Percentiles rank a stretch among this genome's conserved stretches.
phyloP scores from a whole-genome alignment of 2,329 filamentous ascomycete species.

The Fusarium sp. region DNA sequence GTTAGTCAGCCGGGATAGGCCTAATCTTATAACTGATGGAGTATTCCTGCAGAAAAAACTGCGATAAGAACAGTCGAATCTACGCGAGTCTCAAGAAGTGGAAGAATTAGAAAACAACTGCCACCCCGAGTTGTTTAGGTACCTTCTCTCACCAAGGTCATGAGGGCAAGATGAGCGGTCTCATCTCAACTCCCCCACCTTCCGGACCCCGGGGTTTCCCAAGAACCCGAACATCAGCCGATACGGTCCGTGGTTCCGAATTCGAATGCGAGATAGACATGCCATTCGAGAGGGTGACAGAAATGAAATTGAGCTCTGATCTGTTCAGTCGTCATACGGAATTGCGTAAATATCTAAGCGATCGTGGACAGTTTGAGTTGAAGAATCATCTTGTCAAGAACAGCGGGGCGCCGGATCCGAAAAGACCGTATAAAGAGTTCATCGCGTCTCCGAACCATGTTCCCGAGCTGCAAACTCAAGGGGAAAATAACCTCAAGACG shows the following conservation, averaged over 20 bases:
- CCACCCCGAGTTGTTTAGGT: background rate
- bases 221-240: constrained; percentile 39
- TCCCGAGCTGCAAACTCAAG: background rate
- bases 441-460: background rate
- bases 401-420: background rate
- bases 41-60: background rate
- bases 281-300: background rate
- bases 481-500: background rate
- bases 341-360: background rate
- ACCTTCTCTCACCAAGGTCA: constrained; percentile 14
- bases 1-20: constrained; percentile 34
- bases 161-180: constrained; percentile 21
- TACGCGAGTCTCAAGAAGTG: background rate
- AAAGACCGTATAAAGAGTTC: background rate
- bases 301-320: background rate
- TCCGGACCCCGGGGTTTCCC: constrained; percentile 20
- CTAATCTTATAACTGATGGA: background rate
- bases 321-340: constrained; percentile 4
- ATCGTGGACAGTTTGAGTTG: background rate
- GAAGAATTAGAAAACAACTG: background rate
- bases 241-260: constrained; percentile 25
- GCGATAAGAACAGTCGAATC: background rate
- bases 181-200: constrained; percentile 25
- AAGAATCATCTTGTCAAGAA: background rate
- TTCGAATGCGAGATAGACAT: background rate